Conservation (phyloP, 2,329 filamentous ascomycete genomes). For the Hymenoscyphus albidus region DNA sequence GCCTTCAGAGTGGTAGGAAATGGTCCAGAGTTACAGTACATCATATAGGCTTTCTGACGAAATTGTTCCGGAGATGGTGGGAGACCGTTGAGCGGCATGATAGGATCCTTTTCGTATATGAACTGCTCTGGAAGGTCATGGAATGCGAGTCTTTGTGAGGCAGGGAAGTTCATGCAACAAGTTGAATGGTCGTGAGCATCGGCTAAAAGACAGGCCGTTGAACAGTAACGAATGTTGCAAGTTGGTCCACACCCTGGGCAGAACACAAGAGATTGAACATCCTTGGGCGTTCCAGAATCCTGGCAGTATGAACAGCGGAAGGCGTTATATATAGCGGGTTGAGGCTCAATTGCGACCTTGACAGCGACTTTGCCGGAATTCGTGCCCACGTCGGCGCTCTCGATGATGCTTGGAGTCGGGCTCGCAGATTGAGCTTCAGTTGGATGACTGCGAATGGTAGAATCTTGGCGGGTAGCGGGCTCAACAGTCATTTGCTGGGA, state of each 20-base stretch:
- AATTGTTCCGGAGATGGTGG: conserved; percentile 19
- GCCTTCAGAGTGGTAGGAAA: conserved; percentile 24
- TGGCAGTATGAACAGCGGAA: conserved; percentile 17
- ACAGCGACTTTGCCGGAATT: neutral
- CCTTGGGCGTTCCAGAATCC: conserved; percentile 3
- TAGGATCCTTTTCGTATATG: conserved; percentile 13
- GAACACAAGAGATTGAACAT: conserved; percentile 16
- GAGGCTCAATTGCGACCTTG: neutral
- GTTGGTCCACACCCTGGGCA: conserved; percentile 27
- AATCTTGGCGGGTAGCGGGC: neutral
- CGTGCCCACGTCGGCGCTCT: too few species aligned
- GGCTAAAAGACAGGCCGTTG: conserved; percentile 27
- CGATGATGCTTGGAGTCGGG: neutral
- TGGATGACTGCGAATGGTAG: neutral
- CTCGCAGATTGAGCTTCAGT: neutral
- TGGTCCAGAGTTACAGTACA: conserved; percentile 23
- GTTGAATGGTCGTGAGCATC: conserved; percentile 23
- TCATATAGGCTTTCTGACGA: conserved; percentile 28
- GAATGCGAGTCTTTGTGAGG: conserved; percentile 1
- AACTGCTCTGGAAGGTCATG: conserved; percentile 9
- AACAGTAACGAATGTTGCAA: conserved; percentile 26
- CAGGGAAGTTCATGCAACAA: conserved; percentile 17
- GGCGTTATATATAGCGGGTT: neutral
- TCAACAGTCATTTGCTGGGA: neutral
- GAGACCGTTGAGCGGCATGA: conserved; percentile 4